These are phyloP conservation scores for Coleophoma cylindrospora DNA, from an alignment of 2,329 filamentous ascomycete genomes.

Conservation along the genomic window DNA sequence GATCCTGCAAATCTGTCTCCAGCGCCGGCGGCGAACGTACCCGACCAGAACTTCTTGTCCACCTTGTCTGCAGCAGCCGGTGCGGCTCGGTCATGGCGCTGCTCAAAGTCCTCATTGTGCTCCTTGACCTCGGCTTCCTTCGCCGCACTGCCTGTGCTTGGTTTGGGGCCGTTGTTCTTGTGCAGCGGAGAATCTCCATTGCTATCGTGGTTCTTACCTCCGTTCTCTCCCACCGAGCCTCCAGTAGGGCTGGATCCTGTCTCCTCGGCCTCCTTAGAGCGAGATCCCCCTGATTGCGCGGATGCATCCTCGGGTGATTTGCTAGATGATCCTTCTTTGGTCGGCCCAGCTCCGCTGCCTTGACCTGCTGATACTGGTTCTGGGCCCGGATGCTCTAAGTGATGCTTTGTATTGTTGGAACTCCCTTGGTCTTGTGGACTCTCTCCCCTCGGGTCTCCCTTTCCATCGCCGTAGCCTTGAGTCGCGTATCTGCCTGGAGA, in stretches of 20 bases:
- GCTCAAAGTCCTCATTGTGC: slow-evolving; percentile 54
- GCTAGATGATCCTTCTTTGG: slow-evolving; percentile 24
- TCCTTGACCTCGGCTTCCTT: slow-evolving; percentile 51
- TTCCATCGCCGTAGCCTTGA: slow-evolving; percentile 36
- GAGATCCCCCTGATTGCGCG: slow-evolving; percentile 32
- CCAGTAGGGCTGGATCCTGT: slow-evolving; percentile 27
- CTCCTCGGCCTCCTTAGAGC: slow-evolving; percentile 34
- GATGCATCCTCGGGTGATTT: slow-evolving; percentile 26
- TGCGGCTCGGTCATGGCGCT: slow-evolving; percentile 43
- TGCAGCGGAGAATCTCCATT: slow-evolving; percentile 36
- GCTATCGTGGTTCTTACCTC: slow-evolving; percentile 11
- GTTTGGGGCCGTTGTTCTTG: slow-evolving; percentile 44
- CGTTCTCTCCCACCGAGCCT: slow-evolving; percentile 17
- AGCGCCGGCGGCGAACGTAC: slow-evolving; percentile 16
- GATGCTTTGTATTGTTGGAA: slow-evolving; percentile 25
- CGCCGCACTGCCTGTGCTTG: slow-evolving; percentile 30
- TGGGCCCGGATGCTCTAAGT: slow-evolving; percentile 38
- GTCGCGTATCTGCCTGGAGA: slow-evolving; percentile 6
- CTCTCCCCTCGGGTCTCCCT: slow-evolving; percentile 30
- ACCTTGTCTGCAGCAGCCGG: slow-evolving; percentile 43
- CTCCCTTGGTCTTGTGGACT: slow-evolving; percentile 31
- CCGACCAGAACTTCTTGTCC: slow-evolving; percentile 48
- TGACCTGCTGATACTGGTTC: slow-evolving; percentile 33
- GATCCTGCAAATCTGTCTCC: background rate
- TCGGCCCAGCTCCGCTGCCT: slow-evolving; percentile 30